Conservation (phyloP, 2,329 filamentous ascomycete species). For the Chrysosporium keratinophilum region DNA sequence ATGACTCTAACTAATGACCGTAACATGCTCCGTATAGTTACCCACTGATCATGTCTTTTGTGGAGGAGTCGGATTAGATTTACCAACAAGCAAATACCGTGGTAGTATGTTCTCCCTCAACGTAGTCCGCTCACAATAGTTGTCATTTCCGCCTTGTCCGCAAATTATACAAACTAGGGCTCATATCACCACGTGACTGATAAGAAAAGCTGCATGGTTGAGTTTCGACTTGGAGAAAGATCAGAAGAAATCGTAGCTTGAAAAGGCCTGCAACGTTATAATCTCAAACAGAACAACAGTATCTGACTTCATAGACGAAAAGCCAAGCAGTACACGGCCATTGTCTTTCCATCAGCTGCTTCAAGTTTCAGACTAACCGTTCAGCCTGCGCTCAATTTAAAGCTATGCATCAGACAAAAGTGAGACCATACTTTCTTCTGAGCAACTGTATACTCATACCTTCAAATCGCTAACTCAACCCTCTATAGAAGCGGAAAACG, state of each 20-base stretch:
- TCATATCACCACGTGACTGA: background rate
- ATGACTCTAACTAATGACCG: slow-evolving; percentile 6
- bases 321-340: background rate
- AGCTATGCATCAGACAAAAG: slow-evolving; percentile 10
- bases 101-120: too few species aligned
- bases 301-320: background rate
- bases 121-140: too few species aligned
- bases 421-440: background rate
- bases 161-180: slow-evolving; percentile 8
- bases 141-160: too few species aligned
- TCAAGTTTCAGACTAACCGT: background rate
- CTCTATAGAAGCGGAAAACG: slow-evolving; percentile 20
- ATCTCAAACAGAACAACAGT: too few species aligned
- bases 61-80: too few species aligned
- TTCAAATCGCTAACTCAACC: too few species aligned
- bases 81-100: background rate
- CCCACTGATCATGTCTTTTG: too few species aligned
- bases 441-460: background rate
- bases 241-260: background rate
- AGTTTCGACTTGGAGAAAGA: background rate
- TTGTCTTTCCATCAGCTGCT: background rate
- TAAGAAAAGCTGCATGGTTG: too few species aligned
- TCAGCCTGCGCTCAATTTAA: background rate
- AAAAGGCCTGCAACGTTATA: too few species aligned
- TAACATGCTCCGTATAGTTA: too few species aligned